Evolutionary conservation across 495 filamentous ascomycete species (phyloP).

Genomic region (Hypoxylon lenormandii): DNA sequence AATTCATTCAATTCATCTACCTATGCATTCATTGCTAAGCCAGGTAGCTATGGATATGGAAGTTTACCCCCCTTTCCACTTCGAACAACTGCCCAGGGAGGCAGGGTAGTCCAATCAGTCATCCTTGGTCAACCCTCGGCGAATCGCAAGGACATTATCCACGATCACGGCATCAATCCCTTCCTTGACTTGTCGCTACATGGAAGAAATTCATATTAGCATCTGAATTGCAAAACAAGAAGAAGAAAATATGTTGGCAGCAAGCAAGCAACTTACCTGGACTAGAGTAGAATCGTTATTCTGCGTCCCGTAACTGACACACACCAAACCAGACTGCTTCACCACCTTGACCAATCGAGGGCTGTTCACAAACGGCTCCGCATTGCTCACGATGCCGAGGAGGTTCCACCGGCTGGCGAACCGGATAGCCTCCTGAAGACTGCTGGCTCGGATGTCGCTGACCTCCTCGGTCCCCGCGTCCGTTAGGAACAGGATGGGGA

Average conservation of each 20-base stretch:
- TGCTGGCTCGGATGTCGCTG: constrained; percentile 90
- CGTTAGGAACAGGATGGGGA: constrained; percentile 92
- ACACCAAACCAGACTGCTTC: constrained; percentile 92
- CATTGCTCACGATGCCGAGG: constrained; percentile 85
- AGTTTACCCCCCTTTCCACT: not conserved
- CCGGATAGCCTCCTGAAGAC: constrained; percentile 91
- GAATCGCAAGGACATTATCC: constrained; percentile 86
- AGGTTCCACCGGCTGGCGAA: constrained; percentile 96
- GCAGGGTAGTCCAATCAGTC: constrained; percentile 12
- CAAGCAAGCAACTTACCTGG: constrained; percentile 72
- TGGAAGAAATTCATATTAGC: constrained; percentile 41
- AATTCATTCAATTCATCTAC: too few species aligned
- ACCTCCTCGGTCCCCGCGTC: constrained; percentile 81
- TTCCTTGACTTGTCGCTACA: constrained; percentile 86
- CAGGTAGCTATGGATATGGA: not conserved
- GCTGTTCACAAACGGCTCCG: constrained; percentile 84
- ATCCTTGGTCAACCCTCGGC: constrained; percentile 61
- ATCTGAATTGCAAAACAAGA: constrained; percentile 2
- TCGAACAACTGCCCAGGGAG: not conserved
- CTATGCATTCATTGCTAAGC: too few species aligned
- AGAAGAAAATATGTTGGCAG: not conserved
- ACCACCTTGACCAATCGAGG: constrained; percentile 95
- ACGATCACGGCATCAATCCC: constrained; percentile 98
- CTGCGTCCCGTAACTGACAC: constrained; percentile 88
- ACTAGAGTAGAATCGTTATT: constrained; percentile 90